These are phyloP conservation scores for Ustilago trichophora DNA, from an alignment of 1,284 basidiomycete genomes.

Conservation along the genomic window DNA sequence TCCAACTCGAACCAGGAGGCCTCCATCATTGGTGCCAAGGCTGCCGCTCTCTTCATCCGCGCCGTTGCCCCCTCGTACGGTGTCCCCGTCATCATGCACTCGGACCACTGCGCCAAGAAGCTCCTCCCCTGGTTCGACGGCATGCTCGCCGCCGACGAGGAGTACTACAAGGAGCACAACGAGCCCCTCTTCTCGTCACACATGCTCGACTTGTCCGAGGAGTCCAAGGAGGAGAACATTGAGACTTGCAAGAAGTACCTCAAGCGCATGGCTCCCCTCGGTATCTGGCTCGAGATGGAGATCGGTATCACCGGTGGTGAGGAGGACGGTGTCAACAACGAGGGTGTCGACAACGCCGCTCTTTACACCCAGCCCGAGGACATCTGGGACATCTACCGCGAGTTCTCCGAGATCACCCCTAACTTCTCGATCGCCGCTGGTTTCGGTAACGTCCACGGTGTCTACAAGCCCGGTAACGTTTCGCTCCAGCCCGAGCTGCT, in stretches of 20 bases:
- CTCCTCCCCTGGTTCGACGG: constrained; percentile 99
- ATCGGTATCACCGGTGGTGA: constrained; percentile 99
- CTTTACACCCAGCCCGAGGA: constrained; percentile 99
- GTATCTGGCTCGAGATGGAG: constrained; percentile 99
- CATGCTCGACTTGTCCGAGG: constrained; percentile 99
- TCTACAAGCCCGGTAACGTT: constrained; percentile 71
- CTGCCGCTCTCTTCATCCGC: constrained; percentile 92
- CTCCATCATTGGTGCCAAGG: constrained; percentile 89
- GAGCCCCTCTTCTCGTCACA: constrained; percentile 97
- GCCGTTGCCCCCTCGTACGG: constrained; percentile 74
- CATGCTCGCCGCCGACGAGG: constrained; percentile 97
- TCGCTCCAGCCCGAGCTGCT: constrained; percentile 90
- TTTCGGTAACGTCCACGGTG: constrained; percentile 90
- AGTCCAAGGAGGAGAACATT: constrained; percentile 97
- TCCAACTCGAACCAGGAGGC: constrained; percentile 95
- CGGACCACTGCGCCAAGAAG: constrained; percentile 98
- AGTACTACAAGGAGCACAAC: constrained; percentile 85
- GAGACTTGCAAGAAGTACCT: constrained; percentile 93
- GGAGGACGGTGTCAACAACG: constrained; percentile 86
- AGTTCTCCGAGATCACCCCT: constrained; percentile 83
- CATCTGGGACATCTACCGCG: constrained; percentile 83
- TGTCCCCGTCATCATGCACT: constrained; percentile 92
- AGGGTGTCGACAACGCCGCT: constrained; percentile 88
- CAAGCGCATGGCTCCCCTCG: constrained; percentile 85
- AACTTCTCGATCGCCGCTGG: constrained; percentile 96